Conservation (phyloP, 129 eudicot genomes). For the Apium graveolens region DNA sequence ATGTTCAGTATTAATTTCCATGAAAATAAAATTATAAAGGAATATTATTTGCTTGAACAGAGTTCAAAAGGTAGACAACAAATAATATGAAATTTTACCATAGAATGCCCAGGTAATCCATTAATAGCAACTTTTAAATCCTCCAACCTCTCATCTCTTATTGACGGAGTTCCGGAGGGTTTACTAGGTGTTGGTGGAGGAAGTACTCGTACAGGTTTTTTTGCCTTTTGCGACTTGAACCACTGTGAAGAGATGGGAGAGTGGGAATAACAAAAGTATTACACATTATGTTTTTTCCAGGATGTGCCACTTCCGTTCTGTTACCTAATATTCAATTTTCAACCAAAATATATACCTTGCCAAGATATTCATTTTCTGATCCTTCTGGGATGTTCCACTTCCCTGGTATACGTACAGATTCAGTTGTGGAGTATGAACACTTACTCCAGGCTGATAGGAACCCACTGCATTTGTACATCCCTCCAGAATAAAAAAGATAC, state of each 20-base stretch:
- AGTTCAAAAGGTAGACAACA: not conserved
- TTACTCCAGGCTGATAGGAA: slow-evolving; percentile 80
- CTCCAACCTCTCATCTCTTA: slow-evolving; percentile 50
- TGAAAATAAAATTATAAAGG: not conserved
- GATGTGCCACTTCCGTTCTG: not conserved
- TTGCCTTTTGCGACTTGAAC: slow-evolving; percentile 68
- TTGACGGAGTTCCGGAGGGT: slow-evolving; percentile 45
- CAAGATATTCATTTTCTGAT: slow-evolving; percentile 55
- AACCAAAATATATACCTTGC: slow-evolving; percentile 40
- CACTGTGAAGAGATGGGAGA: slow-evolving; percentile 38
- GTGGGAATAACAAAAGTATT: not conserved
- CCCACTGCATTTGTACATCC: slow-evolving; percentile 73
- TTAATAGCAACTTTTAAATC: slow-evolving; percentile 60
- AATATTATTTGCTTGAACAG: not conserved
- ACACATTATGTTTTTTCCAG: not conserved
- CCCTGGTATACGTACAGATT: slow-evolving; percentile 61
- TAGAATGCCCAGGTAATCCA: slow-evolving; percentile 40
- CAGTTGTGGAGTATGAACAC: slow-evolving; percentile 66
- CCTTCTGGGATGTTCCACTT: slow-evolving; percentile 88
- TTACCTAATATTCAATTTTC: not conserved
- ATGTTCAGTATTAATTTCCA: not conserved
- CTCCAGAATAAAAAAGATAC: slow-evolving; percentile 63
- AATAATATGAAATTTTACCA: slow-evolving; percentile 31
- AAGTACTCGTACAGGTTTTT: slow-evolving; percentile 57
- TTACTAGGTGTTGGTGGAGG: slow-evolving; percentile 51